These are phyloP conservation scores for Ogataea haglerorum DNA, from an alignment of 805 yeast genomes.

Conservation along the genomic window DNA sequence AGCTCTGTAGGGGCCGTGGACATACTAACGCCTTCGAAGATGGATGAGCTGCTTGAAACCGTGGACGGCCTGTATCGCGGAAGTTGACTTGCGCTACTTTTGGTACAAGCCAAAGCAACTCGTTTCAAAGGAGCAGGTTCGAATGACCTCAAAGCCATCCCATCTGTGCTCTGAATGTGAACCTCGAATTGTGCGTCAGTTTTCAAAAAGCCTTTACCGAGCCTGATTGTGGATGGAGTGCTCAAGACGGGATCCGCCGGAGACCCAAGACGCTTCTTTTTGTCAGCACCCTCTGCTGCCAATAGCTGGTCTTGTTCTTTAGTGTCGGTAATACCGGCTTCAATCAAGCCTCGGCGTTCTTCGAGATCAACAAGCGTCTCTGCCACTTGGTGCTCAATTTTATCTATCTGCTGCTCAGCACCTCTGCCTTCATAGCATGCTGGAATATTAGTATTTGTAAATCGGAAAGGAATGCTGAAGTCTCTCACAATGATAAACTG, in stretches of 20 bases:
- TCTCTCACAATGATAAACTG: conserved; percentile 25
- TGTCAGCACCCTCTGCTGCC: no score
- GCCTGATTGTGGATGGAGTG: not conserved
- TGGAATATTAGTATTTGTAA: conserved; percentile 11
- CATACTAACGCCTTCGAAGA: not conserved
- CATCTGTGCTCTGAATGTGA: not conserved
- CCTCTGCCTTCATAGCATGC: not conserved
- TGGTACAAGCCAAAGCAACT: not conserved
- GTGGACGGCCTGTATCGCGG: not conserved
- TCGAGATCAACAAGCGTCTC: conserved; percentile 7
- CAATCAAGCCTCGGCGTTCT: conserved; percentile 6
- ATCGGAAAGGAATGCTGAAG: conserved; percentile 20
- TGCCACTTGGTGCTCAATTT: conserved; percentile 6
- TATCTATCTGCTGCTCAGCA: conserved; percentile 8
- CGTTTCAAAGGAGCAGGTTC: not conserved
- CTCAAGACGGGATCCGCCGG: no score
- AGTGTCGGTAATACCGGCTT: conserved; percentile 13
- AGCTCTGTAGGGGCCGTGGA: conserved; percentile 1
- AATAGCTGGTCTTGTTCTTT: not conserved
- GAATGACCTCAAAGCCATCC: not conserved
- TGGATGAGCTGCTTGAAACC: not conserved
- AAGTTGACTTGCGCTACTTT: not conserved
- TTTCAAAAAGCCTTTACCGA: not conserved
- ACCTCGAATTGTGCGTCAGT: not conserved
- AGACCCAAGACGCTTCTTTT: no score